Conservation (phyloP, 176 grass and related monocot species). For the Cenchrus americanus region DNA sequence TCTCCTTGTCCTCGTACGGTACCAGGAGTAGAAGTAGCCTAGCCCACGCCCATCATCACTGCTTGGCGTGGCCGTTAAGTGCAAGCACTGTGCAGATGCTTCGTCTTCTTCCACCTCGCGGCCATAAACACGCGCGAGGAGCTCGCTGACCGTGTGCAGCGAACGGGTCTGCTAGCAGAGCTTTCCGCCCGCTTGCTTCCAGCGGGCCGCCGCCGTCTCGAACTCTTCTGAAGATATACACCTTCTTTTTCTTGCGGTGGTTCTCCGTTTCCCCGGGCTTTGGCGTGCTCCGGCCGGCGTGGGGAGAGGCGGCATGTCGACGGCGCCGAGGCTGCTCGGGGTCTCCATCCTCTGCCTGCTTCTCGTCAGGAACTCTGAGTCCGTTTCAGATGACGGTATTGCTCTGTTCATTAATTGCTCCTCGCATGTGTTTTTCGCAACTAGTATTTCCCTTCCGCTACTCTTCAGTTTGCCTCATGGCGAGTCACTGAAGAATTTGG, state of each 20-base stretch:
- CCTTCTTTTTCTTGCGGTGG: neutral
- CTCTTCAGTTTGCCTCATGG: conserved; percentile 4
- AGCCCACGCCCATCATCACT: conserved; percentile 33
- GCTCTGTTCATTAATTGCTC: neutral
- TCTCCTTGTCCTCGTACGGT: conserved; percentile 29
- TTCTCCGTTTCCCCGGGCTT: conserved; percentile 2
- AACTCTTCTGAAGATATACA: neutral
- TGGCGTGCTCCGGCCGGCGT: neutral
- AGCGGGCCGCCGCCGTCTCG: neutral
- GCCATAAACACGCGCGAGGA: conserved; percentile 24
- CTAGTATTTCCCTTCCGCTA: neutral
- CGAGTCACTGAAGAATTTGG: neutral
- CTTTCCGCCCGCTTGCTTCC: conserved; percentile 7
- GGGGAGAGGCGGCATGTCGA: conserved; percentile 33
- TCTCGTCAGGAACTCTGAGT: conserved; percentile 39
- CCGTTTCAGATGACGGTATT: conserved; percentile 66
- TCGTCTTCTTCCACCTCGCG: conserved; percentile 19
- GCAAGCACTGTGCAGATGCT: conserved; percentile 22
- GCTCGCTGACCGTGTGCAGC: conserved; percentile 13
- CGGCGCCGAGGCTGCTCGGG: conserved; percentile 47
- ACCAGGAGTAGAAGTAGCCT: neutral
- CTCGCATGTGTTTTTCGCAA: neutral
- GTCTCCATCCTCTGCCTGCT: conserved; percentile 48
- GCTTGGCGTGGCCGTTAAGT: conserved; percentile 66
- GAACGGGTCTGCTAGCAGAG: neutral